These are phyloP conservation scores for Fomes fomentarius DNA, from an alignment of 1,284 basidiomycete species.

Conservation along the genomic window DNA sequence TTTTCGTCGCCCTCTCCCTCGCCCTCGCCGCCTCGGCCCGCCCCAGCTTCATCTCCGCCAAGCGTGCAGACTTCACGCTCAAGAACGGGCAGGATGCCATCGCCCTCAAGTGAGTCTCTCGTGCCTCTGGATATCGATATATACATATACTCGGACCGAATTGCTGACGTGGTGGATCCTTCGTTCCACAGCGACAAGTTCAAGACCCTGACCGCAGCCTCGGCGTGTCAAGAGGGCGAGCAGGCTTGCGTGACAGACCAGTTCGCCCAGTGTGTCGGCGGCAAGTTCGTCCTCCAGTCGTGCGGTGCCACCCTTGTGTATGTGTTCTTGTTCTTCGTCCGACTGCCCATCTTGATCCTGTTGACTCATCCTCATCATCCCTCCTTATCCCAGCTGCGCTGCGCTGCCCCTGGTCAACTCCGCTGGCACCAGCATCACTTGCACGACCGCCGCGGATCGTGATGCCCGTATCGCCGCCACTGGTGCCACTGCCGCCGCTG, in stretches of 20 bases:
- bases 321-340: background rate
- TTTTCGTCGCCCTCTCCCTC: constrained; percentile 28
- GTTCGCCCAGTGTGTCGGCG: constrained; percentile 48
- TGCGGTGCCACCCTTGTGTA: constrained; percentile 41
- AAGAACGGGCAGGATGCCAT: constrained; percentile 60
- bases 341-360: background rate
- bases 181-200: constrained; percentile 61
- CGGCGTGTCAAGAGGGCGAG: constrained; percentile 47
- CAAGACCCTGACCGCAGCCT: constrained; percentile 39
- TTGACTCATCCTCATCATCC: background rate
- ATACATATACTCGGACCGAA: too few relatives aligned
- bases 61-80: constrained; percentile 40
- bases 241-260: constrained; percentile 35
- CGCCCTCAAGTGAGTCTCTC: constrained; percentile 48
- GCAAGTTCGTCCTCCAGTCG: constrained; percentile 43
- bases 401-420: constrained; percentile 65
- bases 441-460: constrained; percentile 55
- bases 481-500: constrained; percentile 42
- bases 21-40: constrained; percentile 42
- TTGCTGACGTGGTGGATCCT: too few relatives aligned
- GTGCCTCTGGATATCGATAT: background rate
- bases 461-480: constrained; percentile 52
- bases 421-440: constrained; percentile 57
- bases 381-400: constrained; percentile 43
- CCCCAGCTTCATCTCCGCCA: constrained; percentile 35